phyloP scores from a whole-genome alignment of 805 yeast species.

The Lachancea sp. region DNA sequence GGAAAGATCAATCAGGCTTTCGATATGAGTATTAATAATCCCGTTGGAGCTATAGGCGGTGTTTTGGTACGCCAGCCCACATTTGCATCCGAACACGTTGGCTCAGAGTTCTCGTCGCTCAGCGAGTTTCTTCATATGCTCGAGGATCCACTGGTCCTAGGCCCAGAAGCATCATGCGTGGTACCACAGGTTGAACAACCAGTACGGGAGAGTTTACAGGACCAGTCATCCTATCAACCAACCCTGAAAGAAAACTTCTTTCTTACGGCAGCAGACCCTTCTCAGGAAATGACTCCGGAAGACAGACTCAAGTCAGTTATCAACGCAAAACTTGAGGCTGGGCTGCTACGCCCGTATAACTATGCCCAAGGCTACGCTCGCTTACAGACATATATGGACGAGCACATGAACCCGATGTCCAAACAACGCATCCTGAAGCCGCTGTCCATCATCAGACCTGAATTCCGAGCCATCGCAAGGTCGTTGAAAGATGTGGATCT shows the following conservation, averaged over 20 bases:
- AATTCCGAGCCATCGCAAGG: slow-evolving; percentile 86
- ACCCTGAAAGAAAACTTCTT: slow-evolving; percentile 90
- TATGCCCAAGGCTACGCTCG: slow-evolving; percentile 92
- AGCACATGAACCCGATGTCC: slow-evolving; percentile 77
- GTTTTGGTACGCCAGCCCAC: slow-evolving; percentile 57
- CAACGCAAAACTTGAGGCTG: slow-evolving; percentile 91
- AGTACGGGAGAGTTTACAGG: slow-evolving; percentile 10
- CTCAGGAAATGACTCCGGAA: slow-evolving; percentile 89
- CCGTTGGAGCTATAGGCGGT: slow-evolving; percentile 3
- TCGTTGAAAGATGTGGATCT: slow-evolving; percentile 86
- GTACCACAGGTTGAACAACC: neutral
- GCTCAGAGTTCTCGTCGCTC: slow-evolving; percentile 83
- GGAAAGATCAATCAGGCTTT: neutral
- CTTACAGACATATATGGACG: slow-evolving; percentile 85
- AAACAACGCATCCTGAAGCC: slow-evolving; percentile 84
- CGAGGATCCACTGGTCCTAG: slow-evolving; percentile 59
- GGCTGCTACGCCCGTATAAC: slow-evolving; percentile 83
- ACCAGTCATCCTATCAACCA: slow-evolving; percentile 35
- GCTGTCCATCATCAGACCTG: slow-evolving; percentile 78
- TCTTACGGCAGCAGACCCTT: slow-evolving; percentile 94
- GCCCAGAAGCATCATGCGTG: slow-evolving; percentile 4
- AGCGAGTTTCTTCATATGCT: slow-evolving; percentile 86
- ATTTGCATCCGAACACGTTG: slow-evolving; percentile 86
- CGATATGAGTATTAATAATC: neutral
- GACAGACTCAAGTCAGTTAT: slow-evolving; percentile 89